phyloP scores from a whole-genome alignment of 805 yeast species.

The Pichia occidentalis region DNA sequence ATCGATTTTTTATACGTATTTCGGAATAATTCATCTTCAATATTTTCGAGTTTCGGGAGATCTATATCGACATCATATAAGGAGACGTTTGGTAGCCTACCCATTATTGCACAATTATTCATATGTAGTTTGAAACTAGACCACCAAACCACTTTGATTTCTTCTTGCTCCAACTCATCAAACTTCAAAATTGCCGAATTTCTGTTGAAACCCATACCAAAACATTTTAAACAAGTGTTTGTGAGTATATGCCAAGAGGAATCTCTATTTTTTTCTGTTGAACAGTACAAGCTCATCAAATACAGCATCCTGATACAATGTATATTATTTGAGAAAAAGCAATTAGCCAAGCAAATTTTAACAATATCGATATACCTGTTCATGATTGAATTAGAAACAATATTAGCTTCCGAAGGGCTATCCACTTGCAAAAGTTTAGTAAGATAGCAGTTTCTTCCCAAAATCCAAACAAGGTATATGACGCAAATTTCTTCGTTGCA shows the following conservation, averaged over 20 bases:
- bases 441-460: constrained; percentile 18
- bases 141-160: constrained; percentile 31
- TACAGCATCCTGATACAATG: constrained; percentile 31
- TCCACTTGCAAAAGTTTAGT: constrained; percentile 6
- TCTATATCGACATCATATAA: constrained; percentile 32
- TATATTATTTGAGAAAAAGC: constrained; percentile 29
- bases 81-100: constrained; percentile 31
- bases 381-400: constrained; percentile 6
- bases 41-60: constrained; percentile 21
- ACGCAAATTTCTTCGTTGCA: constrained; percentile 26
- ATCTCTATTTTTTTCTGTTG: constrained; percentile 32
- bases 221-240: constrained; percentile 32
- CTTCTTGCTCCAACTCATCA: constrained; percentile 19
- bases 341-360: constrained; percentile 27
- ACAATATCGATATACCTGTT: constrained; percentile 26
- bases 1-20: constrained; percentile 21
- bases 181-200: constrained; percentile 18
- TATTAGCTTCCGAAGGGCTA: constrained; percentile 3
- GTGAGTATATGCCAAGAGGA: constrained; percentile 34
- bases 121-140: constrained; percentile 31
- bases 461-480: constrained; percentile 33
- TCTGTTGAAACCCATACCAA: constrained; percentile 34
- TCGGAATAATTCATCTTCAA: constrained; percentile 14
- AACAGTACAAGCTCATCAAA: constrained; percentile 31
- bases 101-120: constrained; percentile 30